Base-by-base conservation (phyloP, 768 basidiomycete species). In the Suillus bovinus region DNA sequence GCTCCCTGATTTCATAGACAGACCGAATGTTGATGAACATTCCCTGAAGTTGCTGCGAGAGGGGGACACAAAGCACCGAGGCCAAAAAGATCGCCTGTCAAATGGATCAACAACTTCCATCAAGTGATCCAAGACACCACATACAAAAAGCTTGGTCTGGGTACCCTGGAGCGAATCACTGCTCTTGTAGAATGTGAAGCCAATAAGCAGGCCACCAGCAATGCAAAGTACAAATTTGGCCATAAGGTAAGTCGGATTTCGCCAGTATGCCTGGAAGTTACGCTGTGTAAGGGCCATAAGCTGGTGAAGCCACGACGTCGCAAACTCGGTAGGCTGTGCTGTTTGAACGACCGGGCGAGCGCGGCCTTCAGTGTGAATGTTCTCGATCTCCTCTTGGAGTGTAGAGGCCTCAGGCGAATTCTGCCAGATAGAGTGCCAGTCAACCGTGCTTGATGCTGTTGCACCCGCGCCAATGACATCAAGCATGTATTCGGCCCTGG, bases 391-490 rank as follows among this genome's bases (percentile, higher is more conserved):
- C 31, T 67, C 68, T 27, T 72, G 76, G 34, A 80, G 79, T 29
- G 65, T 67, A 50, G 73, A 62, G 60, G 68, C 81, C 74, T 95
- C 89, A 0, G 84, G 79, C 5, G 89, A 93, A 41, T 89, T 85
- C 20, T 84, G 74, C 94, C 94, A 96, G 55, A 93, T 79, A 64
- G 92, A 86, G 60, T 87, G 86, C 94, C 94, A 96, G 69, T 96
- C 94, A 36, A 86, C 84, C 60, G 88, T 82, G 1, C 90, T 90
- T 41, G 93, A 81, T 54, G 86, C 81, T 0, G 88, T 82, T 13
- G 87, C 81, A 56, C 92, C 92, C 60, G 93, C 91, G 64, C 94
- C 93, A 63, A 94, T 94, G n/a, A 88, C 91, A 60, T 91, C 88
- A 4, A 94, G 80, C 86, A 90, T 89, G 68, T 84, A 91, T 73